Base-by-base conservation (phyloP, 179 eudicot genomes). In the Nepenthes alata region DNA sequence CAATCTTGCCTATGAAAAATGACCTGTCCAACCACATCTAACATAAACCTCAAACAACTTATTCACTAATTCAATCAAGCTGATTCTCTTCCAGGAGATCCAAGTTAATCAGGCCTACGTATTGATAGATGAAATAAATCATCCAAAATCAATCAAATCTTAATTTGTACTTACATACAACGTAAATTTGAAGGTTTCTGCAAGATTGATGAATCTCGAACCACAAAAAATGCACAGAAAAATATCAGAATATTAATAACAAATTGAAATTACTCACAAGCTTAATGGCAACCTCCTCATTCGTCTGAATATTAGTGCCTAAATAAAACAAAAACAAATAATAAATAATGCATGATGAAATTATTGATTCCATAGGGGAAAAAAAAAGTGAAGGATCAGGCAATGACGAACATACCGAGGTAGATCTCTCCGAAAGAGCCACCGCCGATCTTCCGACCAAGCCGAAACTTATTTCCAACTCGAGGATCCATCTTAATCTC, bases 211-310 rank as follows among this genome's bases (percentile, higher is more conserved):
- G 55, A 3, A 52, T 52, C 55, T 5, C 16, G 8, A 6, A 25
- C 6, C 15, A 58, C 35, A 11, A 59, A 52, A 12, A 57, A 47
- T 35, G 25, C 38, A 34, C 12, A 49, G 50, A 58, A 36, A 13
- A 13, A 9, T 35, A 37, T 10, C 13, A 53, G 11, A 0, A 41
- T 5, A 37, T 6, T 10, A 47, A 3, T 25, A 55, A 15, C 49
- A n/a, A 7, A 0, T 52, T 5, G 25, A 25, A 25, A 25, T 25
- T 25, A 80, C 90, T 84, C 69, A 89, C 96, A 70, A 89, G 95
- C 82, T 89, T 89, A 61, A 86, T 82, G 64, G 95, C 95, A 65
- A 86, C 87, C 71, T 89, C 91, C 75, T 89, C 96, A 72, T 86
- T 86, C 37, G 95, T 80, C 75, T 86, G 90, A 47, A 89, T 72